Evolutionary conservation across 1,284 basidiomycete genomes (phyloP).

Genomic region (Moniliella sp.): DNA sequence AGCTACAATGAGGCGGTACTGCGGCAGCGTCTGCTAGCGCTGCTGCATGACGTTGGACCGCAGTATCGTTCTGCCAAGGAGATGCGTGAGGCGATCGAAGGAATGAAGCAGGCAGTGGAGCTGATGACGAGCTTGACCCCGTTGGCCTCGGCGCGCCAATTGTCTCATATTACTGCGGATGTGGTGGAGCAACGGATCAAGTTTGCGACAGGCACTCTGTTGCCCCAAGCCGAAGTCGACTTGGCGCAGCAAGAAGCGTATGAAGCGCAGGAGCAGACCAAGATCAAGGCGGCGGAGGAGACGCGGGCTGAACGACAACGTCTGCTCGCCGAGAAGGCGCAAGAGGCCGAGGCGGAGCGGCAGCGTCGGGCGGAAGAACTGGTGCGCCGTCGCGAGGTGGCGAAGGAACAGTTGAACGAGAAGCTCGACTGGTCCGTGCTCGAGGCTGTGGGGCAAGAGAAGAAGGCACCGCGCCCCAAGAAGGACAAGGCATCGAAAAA

Average conservation of each 20-base stretch:
- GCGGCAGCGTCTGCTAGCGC: constrained; percentile 23
- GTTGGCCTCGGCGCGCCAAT: constrained; percentile 13
- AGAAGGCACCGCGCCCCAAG: constrained; percentile 5
- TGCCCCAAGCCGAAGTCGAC: constrained; percentile 10
- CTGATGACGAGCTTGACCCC: constrained; percentile 10
- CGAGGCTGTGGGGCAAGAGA: constrained; percentile 7
- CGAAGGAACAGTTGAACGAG: constrained; percentile 19
- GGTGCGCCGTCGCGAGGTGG: constrained; percentile 14
- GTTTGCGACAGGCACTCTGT: constrained; percentile 21
- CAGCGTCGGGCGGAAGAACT: constrained; percentile 17
- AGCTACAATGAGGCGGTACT: constrained; percentile 29
- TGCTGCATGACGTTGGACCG: constrained; percentile 21
- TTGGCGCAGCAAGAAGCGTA: constrained; percentile 15
- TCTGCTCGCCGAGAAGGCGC: constrained; percentile 17
- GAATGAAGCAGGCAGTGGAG: constrained; percentile 13
- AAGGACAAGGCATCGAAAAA: constrained; percentile 3
- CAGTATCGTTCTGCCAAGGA: constrained; percentile 11
- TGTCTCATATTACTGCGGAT: constrained; percentile 23
- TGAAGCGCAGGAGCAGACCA: constrained; percentile 9
- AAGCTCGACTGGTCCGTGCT: constrained; percentile 20
- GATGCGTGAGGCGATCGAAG: constrained; percentile 13
- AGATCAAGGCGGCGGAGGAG: constrained; percentile 5
- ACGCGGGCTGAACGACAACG: too few relatives aligned
- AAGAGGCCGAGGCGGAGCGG: constrained; percentile 17
- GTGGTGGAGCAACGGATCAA: constrained; percentile 27